These are phyloP conservation scores for Pyricularia sp. DNA, from an alignment of 2,329 filamentous ascomycete genomes.

Conservation along the genomic window DNA sequence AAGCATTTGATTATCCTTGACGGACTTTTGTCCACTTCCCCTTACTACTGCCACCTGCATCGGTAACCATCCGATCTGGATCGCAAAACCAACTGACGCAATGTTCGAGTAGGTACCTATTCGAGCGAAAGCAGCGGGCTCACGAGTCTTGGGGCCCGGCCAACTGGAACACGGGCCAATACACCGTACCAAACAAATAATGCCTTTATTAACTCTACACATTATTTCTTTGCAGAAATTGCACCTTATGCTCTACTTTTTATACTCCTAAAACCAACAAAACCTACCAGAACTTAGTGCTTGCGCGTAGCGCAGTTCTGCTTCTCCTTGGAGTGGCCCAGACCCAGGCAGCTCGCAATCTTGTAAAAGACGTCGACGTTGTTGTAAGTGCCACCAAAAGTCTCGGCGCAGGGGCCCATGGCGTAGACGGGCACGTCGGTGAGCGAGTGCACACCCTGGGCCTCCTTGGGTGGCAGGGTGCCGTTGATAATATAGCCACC, in stretches of 20 bases:
- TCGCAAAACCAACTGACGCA: too few species aligned
- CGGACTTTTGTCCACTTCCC: too few species aligned
- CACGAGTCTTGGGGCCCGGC: too few species aligned
- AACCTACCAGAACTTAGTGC: not conserved
- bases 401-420: constrained; percentile 62
- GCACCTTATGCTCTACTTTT: not conserved
- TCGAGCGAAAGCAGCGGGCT: too few species aligned
- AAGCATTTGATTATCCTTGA: too few species aligned
- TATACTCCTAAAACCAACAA: not conserved
- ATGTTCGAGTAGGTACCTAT: too few species aligned
- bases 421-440: constrained; percentile 72
- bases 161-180: too few species aligned
- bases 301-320: constrained; percentile 10
- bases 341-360: constrained; percentile 55
- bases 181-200: too few species aligned
- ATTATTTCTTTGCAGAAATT: not conserved
- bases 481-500: constrained; percentile 65
- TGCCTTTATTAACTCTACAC: not conserved
- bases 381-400: constrained; percentile 61
- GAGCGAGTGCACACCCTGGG: constrained; percentile 61
- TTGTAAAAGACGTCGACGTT: constrained; percentile 65
- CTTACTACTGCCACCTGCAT: too few species aligned
- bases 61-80: too few species aligned
- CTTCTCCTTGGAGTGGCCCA: constrained; percentile 24
- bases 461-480: constrained; percentile 49